These are phyloP conservation scores for Boletus smithii DNA, from an alignment of 1,284 basidiomycete species.

Conservation along the genomic window DNA sequence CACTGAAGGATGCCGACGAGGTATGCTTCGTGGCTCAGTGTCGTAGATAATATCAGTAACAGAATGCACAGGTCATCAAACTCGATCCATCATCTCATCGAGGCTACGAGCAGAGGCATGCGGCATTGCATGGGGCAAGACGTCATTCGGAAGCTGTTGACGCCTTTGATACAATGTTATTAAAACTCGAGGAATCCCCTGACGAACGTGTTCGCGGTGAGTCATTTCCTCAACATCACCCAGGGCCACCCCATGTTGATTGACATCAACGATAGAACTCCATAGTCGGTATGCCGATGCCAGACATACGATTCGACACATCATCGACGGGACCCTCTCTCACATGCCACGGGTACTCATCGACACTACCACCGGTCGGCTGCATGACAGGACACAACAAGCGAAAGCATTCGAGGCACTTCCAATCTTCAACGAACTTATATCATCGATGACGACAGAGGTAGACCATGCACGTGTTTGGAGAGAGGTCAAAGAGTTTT, in stretches of 20 bases:
- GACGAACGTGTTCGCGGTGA: background rate
- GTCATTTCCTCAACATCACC: background rate
- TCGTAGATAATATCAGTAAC: background rate
- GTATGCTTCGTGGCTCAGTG: background rate
- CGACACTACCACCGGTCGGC: background rate
- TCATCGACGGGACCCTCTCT: background rate
- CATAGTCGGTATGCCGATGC: background rate
- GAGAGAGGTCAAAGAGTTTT: background rate
- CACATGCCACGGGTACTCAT: conserved; percentile 2
- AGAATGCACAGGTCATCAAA: background rate
- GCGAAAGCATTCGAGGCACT: background rate
- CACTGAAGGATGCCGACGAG: conserved; percentile 1
- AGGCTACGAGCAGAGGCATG: conserved; percentile 1
- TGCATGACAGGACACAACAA: background rate
- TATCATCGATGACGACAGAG: background rate
- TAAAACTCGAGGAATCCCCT: background rate
- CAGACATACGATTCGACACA: background rate
- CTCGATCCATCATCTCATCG: background rate
- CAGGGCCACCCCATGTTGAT: background rate
- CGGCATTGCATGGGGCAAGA: background rate
- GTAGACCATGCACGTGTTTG: background rate
- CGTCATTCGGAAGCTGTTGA: background rate
- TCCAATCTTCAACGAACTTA: background rate
- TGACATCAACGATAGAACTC: background rate
- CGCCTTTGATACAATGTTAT: conserved; percentile 1